Evolutionary conservation across 2,329 filamentous ascomycete genomes (phyloP), one percentile per base, ranked within the genome.

Genomic region (Fusarium continuum): DNA sequence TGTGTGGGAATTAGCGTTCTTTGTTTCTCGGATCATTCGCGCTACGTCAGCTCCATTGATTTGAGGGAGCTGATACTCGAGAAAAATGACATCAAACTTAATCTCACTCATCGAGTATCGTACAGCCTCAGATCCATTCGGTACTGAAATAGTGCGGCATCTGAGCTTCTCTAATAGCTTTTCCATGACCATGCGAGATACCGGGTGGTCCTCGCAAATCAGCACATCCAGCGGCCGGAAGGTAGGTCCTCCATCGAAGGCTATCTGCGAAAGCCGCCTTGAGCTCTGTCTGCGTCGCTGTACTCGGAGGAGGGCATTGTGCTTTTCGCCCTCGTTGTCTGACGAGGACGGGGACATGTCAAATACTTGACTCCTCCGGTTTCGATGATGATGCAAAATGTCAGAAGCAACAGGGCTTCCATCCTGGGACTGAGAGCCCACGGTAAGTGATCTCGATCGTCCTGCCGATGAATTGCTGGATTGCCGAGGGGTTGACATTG

Each of bases 101-200:
- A 99, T 94, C 73, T 98, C 94, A 72, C 94, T 94, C 83, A 96
- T 91, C 23, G 95, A 93, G 77, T 95, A 97, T 19, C 94, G 88
- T 70, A 97, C 90, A 10, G 94, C 95, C 73, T 99, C 95, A 0
- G 92, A 89, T 1, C 95, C 95, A 68, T 93, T 97, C 4, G 89
- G 85, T 5, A 95, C 94, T 4, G 92, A 93, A 70, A 99, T 95
- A 8, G 94, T 97, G 35, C 95, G 91, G 72, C 95, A 99, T 29
- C 92, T 90, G 29, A 98, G 82, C 78, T 98, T 99, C 76, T 99
- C 95, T 47, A 99, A 84, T 8, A 99, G 80, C 70, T 96, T 95
- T 74, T 99, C 95, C 94, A 99, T 98, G n/a, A 99, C 94, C 81
- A 99, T 88, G 19, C 94, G 87, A 6, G 95, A 97, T 5, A 99